Evolutionary conservation across 164 flowering plant genomes (phyloP).

Genomic region (Cinnamomum chago): DNA sequence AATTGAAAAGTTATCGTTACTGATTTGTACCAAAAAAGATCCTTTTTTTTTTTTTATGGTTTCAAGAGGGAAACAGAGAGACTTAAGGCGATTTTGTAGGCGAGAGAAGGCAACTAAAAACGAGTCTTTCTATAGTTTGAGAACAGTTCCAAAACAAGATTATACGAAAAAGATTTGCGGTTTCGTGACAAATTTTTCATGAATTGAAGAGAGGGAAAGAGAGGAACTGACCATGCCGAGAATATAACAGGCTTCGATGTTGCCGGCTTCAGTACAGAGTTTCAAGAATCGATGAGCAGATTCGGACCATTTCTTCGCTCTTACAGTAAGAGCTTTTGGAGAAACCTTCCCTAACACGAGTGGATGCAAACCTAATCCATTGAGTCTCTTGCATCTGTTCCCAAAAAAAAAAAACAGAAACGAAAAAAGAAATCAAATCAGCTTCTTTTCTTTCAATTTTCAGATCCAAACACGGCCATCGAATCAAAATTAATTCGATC

Average conservation of each 20-base stretch:
- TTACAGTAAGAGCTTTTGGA: conserved; percentile 39
- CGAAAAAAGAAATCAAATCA: not conserved
- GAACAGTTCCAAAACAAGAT: not conserved
- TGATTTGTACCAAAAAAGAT: too few relatives aligned
- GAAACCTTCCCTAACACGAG: conserved; percentile 53
- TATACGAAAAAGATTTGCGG: not conserved
- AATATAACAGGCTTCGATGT: conserved; percentile 61
- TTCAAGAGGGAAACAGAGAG: too few relatives aligned
- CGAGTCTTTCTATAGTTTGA: not conserved
- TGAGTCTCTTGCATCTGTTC: conserved; percentile 73
- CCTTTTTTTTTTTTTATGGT: too few relatives aligned
- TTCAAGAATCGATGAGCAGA: conserved; percentile 66
- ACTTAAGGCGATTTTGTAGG: too few relatives aligned
- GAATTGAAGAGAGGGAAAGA: not conserved
- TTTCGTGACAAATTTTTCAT: not conserved
- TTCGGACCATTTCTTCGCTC: conserved; percentile 61
- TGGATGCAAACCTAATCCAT: conserved; percentile 43
- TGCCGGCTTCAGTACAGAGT: conserved; percentile 71
- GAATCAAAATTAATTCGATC: not conserved
- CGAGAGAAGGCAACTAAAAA: not conserved
- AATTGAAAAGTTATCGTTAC: too few relatives aligned
- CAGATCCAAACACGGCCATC: not conserved
- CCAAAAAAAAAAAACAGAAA: not conserved
- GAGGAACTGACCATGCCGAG: conserved; percentile 72
- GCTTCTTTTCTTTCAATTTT: too few relatives aligned